These are phyloP conservation scores for Haplosporangium sp. DNA, from an alignment of 371 early-diverging fungal species.

Conservation along the genomic window DNA sequence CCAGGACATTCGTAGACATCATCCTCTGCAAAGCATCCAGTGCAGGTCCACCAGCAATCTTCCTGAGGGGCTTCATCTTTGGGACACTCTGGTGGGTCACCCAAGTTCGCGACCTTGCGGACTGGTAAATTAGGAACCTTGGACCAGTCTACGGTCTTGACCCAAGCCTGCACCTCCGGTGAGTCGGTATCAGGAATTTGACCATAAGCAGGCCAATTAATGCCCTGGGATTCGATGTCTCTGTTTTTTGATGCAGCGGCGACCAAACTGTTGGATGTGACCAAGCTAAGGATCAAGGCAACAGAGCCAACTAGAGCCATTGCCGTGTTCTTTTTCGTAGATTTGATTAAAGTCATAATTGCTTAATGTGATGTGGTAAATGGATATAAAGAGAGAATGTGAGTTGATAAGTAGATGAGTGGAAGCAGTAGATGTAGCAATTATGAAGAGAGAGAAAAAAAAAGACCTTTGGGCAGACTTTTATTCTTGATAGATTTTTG, in stretches of 20 bases:
- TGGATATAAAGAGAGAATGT: too few relatives aligned
- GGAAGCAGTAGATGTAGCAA: too few relatives aligned
- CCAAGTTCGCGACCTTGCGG: constrained; percentile 17
- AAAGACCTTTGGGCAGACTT: too few relatives aligned
- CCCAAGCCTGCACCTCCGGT: constrained; percentile 47
- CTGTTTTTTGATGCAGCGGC: constrained; percentile 1
- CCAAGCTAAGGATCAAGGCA: constrained; percentile 14
- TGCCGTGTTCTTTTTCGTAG: constrained; percentile 9
- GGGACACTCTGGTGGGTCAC: constrained; percentile 51
- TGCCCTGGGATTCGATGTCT: constrained; percentile 19
- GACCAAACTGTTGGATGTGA: background rate
- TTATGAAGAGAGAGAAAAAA: too few relatives aligned
- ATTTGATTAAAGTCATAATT: too few relatives aligned
- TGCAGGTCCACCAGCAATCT: constrained; percentile 69
- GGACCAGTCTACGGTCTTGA: constrained; percentile 40
- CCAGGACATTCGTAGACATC: constrained; percentile 65
- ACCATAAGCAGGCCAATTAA: constrained; percentile 44
- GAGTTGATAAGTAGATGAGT: too few relatives aligned
- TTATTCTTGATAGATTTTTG: constrained; percentile 22
- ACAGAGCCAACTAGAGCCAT: constrained; percentile 19
- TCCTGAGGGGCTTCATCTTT: constrained; percentile 8
- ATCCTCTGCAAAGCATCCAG: constrained; percentile 60
- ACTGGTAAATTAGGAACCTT: constrained; percentile 53
- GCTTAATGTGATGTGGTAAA: too few relatives aligned
- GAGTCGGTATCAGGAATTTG: constrained; percentile 41